Conservation (phyloP, 345 rosid genomes). For the Noccaea caerulescens region DNA sequence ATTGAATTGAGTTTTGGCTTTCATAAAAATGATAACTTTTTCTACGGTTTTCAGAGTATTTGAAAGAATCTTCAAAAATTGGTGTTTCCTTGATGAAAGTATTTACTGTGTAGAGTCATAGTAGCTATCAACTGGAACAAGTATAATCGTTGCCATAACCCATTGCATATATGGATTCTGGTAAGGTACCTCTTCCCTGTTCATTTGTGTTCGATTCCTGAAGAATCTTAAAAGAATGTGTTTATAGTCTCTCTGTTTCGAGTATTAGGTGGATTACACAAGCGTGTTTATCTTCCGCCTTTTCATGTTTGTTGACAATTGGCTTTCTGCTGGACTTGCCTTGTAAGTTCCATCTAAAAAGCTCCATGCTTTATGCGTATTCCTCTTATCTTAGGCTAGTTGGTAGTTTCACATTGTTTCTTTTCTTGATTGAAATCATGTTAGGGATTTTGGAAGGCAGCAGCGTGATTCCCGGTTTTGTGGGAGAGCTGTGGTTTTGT, state of each 20-base stretch:
- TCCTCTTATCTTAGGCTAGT: neutral
- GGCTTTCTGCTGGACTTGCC: slow-evolving; percentile 86
- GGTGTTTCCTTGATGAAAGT: slow-evolving; percentile 16
- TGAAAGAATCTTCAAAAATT: neutral
- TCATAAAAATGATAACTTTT: neutral
- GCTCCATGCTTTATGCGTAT: neutral
- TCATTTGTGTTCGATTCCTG: neutral
- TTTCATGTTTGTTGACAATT: slow-evolving; percentile 85
- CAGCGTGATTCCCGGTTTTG: slow-evolving; percentile 86
- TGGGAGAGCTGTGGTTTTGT: slow-evolving; percentile 77
- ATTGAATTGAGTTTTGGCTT: neutral
- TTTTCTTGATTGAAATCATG: slow-evolving; percentile 16
- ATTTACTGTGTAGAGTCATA: slow-evolving; percentile 53
- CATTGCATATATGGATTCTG: slow-evolving; percentile 92
- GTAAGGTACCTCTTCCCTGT: slow-evolving; percentile 48
- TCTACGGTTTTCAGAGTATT: neutral
- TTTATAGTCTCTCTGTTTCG: neutral
- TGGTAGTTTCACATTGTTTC: slow-evolving; percentile 1
- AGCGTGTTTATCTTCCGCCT: slow-evolving; percentile 78
- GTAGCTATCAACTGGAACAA: slow-evolving; percentile 80
- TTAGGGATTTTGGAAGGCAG: slow-evolving; percentile 93
- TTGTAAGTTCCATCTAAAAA: slow-evolving; percentile 55
- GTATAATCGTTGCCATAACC: slow-evolving; percentile 69
- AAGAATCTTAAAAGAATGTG: neutral
- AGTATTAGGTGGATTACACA: slow-evolving; percentile 78